Conservation (phyloP, 345 rosid genomes). For the Gossypioides kirkii region DNA sequence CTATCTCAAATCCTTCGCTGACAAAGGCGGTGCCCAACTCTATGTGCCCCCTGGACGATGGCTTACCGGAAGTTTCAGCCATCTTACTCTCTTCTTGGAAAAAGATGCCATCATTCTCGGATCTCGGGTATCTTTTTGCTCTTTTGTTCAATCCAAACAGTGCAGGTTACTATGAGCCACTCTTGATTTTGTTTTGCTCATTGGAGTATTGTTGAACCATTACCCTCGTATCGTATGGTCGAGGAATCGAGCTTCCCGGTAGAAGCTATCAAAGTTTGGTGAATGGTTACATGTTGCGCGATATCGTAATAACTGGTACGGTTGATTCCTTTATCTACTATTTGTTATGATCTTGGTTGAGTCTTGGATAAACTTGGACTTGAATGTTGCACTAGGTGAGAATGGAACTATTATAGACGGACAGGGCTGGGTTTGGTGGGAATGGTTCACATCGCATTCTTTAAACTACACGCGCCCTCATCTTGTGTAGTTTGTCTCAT, state of each 20-base stretch:
- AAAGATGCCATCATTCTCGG: constrained; percentile 89
- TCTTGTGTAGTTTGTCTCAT: constrained; percentile 65
- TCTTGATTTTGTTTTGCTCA: constrained; percentile 23
- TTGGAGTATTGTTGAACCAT: constrained; percentile 70
- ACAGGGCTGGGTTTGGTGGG: constrained; percentile 91
- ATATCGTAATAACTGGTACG: constrained; percentile 82
- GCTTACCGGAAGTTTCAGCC: constrained; percentile 95
- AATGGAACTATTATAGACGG: constrained; percentile 87
- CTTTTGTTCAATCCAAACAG: neutral
- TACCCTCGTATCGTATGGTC: constrained; percentile 93
- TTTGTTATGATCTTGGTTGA: neutral
- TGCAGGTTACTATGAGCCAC: neutral
- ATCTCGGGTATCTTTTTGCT: constrained; percentile 54
- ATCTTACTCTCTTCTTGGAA: constrained; percentile 88
- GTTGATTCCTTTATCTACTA: neutral
- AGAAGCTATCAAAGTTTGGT: constrained; percentile 71
- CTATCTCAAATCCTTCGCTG: constrained; percentile 90
- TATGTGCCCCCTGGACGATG: constrained; percentile 85
- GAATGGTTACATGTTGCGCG: constrained; percentile 63
- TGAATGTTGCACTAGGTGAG: constrained; percentile 49
- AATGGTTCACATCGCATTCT: constrained; percentile 52
- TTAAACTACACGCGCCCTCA: constrained; percentile 90
- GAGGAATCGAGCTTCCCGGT: constrained; percentile 80
- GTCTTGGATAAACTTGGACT: neutral
- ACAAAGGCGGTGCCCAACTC: constrained; percentile 98